Base-by-base conservation (phyloP, 2,329 filamentous ascomycete species). In the Colletotrichum graminicola region DNA sequence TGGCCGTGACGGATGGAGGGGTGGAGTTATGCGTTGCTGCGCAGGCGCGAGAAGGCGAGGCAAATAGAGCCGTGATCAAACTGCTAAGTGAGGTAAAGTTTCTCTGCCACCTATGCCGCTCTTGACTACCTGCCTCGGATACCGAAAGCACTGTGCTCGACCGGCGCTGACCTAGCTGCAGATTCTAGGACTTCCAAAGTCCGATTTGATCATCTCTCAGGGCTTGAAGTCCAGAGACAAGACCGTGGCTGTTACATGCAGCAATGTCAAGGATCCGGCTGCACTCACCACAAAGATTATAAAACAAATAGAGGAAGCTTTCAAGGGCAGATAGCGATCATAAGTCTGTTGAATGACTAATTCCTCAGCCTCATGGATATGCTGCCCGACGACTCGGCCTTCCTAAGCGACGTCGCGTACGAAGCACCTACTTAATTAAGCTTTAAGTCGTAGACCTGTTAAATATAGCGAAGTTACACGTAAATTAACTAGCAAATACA, bases 1-100 rank as follows among this genome's bases (percentile, higher is more conserved):
- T 82, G 3, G 83, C 84, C 0, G 79, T 94, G 5, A 85, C 86
- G 0, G 84, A 89, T 32, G 84, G 88, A 8, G 82, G 81, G 2
- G 85, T 94, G 57, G 87, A 92, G 71, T 78, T 94, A 1, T 91
- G 90, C 59, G 91, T 93, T 2, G 81, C 91, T 0, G 91, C 90
- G 0, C 90, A 87, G 73, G 85, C 92, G 14, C 85, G 86, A 72
- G 90, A 93, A 18, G 91, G 91, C 18, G 90, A 92, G 77, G 89
- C 92, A 6, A 94, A 94, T 77, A 88, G 87, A 76, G 91, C 91
- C 5, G 89, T 93, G 2, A 81, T 89, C 60, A 83, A 86, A 47
- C 80, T 93, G 5, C 81, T 94, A 66, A 90, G 91, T 73, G 82
- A 89, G 76, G 89, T 90, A 75, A 80, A 80, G 72, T 12, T 32